Evolutionary conservation across 352 stramenopile genomes (phyloP), one percentile per base, ranked within the genome.

Genomic region (Poterioochromonas sp.): DNA sequence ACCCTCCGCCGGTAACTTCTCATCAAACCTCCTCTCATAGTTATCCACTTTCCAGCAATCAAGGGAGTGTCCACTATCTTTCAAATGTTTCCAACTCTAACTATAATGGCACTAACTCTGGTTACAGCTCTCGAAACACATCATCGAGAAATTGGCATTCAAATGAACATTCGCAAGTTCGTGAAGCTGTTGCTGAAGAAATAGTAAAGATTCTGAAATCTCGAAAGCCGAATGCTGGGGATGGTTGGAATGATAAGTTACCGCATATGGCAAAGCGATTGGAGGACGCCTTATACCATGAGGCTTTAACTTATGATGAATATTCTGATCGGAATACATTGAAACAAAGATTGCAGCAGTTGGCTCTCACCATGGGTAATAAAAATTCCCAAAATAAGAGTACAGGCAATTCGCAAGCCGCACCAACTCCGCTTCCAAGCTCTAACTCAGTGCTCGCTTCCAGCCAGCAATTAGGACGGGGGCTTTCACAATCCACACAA

Each of bases 221-320:
- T 69, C 90, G 97, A 70, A 92, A 94, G 44, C 93, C 93, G 40
- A 97, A 98, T 84, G 93, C 94, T 2, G 91, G 92, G 1, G 85
- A 92, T 35, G 95, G 97, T 81, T 98, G 94, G 94, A 83, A 98
- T 58, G 90, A 97, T 77, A 96, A 97, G 80, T 86, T 99, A 29
- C 94, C 94, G 0, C 92, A 98, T 81, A 99, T 99, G 94, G 95
- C 95, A 0, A 93, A 96, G 79, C 89, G 94, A 62, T 85, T 99
- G 51, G 95, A 99, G 82, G 94, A 98, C 76, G 94, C 94, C 77
- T 91, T 97, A 65, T 99, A 98, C 79, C 88, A 88, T 1, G 91
- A 91, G 82, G 84, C 94, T 83, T 53, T 84, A 47, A 84, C 89
- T 64, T 77, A 94, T 71, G 92, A 96, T 68, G 93, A 97, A 63